Percentiles rank a stretch among this genome's conserved stretches.
phyloP scores from a whole-genome alignment of 2,329 filamentous ascomycete genomes.

The Amesomyces nigricolor region DNA sequence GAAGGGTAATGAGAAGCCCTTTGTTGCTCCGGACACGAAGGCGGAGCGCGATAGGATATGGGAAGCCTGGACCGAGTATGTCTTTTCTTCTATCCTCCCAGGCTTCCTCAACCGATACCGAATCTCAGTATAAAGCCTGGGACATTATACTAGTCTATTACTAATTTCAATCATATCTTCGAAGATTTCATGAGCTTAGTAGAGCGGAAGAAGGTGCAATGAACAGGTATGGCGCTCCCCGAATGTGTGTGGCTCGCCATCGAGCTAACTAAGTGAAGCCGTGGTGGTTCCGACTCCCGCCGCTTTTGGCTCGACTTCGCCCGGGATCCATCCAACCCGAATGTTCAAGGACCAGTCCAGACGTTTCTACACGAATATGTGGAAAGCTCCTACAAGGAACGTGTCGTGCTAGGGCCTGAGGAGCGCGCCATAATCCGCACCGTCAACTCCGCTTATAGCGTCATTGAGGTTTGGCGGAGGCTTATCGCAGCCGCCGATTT shows the following conservation, averaged over 20 bases:
- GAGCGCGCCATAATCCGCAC: slow-evolving; percentile 2
- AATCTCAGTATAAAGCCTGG: slow-evolving; percentile 5
- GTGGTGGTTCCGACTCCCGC: no score
- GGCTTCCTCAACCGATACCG: background rate
- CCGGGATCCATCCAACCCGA: no score
- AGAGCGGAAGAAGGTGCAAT: background rate
- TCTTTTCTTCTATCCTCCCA: slow-evolving; percentile 1
- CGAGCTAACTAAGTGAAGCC: no score
- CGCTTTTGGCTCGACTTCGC: no score
- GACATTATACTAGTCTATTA: slow-evolving; percentile 4
- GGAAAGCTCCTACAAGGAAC: slow-evolving; percentile 5
- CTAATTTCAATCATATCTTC: slow-evolving; percentile 4
- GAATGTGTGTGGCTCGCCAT: no score
- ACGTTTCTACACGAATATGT: slow-evolving; percentile 4
- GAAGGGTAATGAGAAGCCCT: no score
- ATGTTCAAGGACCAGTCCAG: background rate
- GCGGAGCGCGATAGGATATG: slow-evolving; percentile 13
- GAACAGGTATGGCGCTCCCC: no score
- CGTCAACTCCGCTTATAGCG: slow-evolving; percentile 6
- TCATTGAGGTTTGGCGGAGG: slow-evolving; percentile 12
- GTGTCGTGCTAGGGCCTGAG: slow-evolving; percentile 4
- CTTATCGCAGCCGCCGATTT: slow-evolving; percentile 7
- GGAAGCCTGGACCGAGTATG: slow-evolving; percentile 9
- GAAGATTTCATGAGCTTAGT: slow-evolving; percentile 9
- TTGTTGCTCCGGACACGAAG: slow-evolving; percentile 10